A percentile compares a stretch with the other conserved stretches of the same genome.
Conservation (phyloP, 75 land plant genomes). For the Isoetes taiwanensis region DNA sequence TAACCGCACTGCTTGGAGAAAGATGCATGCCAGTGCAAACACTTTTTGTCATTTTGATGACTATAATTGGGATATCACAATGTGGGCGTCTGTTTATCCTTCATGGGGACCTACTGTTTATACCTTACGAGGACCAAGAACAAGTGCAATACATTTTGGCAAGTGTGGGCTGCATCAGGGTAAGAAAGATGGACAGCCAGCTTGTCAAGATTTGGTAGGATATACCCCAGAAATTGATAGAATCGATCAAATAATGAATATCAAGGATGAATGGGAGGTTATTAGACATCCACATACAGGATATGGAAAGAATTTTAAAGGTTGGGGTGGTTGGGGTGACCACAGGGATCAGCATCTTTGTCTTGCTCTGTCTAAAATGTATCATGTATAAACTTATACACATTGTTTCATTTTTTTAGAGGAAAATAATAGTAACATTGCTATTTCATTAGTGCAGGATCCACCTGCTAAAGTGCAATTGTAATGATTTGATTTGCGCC, state of each 20-base stretch:
- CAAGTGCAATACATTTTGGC: slow-evolving; percentile 87
- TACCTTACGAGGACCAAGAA: slow-evolving; percentile 69
- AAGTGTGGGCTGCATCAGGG: slow-evolving; percentile 97
- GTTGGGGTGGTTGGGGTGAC: too few relatives aligned
- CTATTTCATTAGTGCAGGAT: too few relatives aligned
- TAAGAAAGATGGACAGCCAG: slow-evolving; percentile 23
- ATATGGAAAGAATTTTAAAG: slow-evolving; percentile 63
- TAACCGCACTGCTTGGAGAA: slow-evolving; percentile 78
- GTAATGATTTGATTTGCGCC: too few relatives aligned
- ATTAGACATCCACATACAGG: slow-evolving; percentile 32
- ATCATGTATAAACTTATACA: too few relatives aligned
- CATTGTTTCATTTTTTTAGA: too few relatives aligned
- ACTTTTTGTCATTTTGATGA: slow-evolving; percentile 86
- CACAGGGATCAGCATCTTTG: too few relatives aligned
- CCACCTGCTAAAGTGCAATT: too few relatives aligned
- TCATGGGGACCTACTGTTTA: slow-evolving; percentile 53
- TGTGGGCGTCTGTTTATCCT: slow-evolving; percentile 91
- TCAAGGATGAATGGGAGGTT: slow-evolving; percentile 55
- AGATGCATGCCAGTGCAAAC: slow-evolving; percentile 59
- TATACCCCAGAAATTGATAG: slow-evolving; percentile 31
- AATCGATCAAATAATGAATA: slow-evolving; percentile 46
- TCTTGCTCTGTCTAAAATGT: too few relatives aligned
- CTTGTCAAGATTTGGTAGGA: slow-evolving; percentile 51
- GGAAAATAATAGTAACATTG: too few relatives aligned
- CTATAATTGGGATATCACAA: slow-evolving; percentile 98